Base-by-base conservation (phyloP, 805 yeast genomes). In the Lipomyces mesembrius region DNA sequence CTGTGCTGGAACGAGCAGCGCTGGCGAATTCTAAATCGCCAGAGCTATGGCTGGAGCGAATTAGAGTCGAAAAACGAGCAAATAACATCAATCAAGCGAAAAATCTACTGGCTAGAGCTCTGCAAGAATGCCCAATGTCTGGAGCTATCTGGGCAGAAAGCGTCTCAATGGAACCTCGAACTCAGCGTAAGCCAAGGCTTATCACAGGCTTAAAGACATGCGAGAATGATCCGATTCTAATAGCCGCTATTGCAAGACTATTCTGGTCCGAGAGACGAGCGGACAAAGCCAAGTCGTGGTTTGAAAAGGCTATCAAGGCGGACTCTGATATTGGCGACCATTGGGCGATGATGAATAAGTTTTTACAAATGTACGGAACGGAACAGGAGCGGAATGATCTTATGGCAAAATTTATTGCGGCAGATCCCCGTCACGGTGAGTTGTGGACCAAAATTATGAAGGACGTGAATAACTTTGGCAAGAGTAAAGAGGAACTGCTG, bases 151-250 rank as follows among this genome's bases (percentile, higher is more conserved):
- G 97, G 97, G 75, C 84, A 1, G 87, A 85, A 68, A 81, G 85
- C 61, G 80, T 94, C 14, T 75, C 72, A 61, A 70, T 79, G 25
- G 76, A 68, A 75, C 83, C 63, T 76, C 81, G 61, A 82, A 82
- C 76, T 75, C 84, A 77, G 78, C 88, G 59, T 79, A 85, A 72
- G 79, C 85, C 73, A 83, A 87, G 76, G 84, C 85, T 89, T 61
- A 82, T 87, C 32, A 90, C 88, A 72, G 97, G 97, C 0, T 80
- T 94, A 69, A 85, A 83, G 64, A 82, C 82, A 11, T 90, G 96
- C 0, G 79, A 83, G 55, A 89, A 89, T 69, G 81, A 87, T 60
- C 82, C 88, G 0, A 66, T 81, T 20, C 84, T 94, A 0, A 78
- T 93, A 12, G 71, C 85, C 12, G 82, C 85, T 0, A 87, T 92